Evolutionary conservation across 1,284 basidiomycete genomes (phyloP), one percentile per base, ranked within the genome.

Genomic region (Cutaneotrichosporon sp.): DNA sequence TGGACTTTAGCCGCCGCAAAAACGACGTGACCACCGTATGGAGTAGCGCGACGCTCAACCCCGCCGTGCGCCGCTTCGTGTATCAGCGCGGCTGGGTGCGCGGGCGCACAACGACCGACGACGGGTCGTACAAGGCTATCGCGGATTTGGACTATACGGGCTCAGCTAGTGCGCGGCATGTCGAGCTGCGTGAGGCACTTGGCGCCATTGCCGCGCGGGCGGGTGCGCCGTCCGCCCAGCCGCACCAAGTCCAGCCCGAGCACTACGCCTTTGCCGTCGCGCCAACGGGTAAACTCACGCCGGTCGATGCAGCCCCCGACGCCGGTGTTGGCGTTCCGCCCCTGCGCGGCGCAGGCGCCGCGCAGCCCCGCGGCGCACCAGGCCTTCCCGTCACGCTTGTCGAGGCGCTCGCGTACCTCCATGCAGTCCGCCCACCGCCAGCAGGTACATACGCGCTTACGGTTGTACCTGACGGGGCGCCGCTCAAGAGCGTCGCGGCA

Each of bases 1-100:
- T 59, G 12, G 63, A 68, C 46, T 63, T 62, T 37, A 21, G 22
- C 0, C 13, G 43, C 1, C 52, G 60, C n/a, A 36, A 44, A 15
- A 37, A 62, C 38, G 26, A 10, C 26, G 43, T 66, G 4, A 61
- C 58, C 18, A 67, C 60, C 2, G 60, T 67, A 1, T 68, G 65
- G 66, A 60, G 56, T 12, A 60, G 60, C 26, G 65, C 67, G 7
- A 63, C 58, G 15, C 41, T 70, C 39, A 41, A 45, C n/a, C 42
- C 46, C 15, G 51, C 51, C 12, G 49, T 66, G 10, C 56, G 61
- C 48, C 41, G 59, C 13, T 60, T 63, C 20, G 52, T 60, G 10
- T 61, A 58, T 46, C 58, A 48, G n/a, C 49, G 63, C 18, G 68
- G 68, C 2, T 68, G 65, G 68, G 54, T 62, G n/a, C 41, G 53